Evolutionary conservation across 805 yeast species (phyloP).

Genomic region (Metschnikowia aberdeeniae): DNA sequence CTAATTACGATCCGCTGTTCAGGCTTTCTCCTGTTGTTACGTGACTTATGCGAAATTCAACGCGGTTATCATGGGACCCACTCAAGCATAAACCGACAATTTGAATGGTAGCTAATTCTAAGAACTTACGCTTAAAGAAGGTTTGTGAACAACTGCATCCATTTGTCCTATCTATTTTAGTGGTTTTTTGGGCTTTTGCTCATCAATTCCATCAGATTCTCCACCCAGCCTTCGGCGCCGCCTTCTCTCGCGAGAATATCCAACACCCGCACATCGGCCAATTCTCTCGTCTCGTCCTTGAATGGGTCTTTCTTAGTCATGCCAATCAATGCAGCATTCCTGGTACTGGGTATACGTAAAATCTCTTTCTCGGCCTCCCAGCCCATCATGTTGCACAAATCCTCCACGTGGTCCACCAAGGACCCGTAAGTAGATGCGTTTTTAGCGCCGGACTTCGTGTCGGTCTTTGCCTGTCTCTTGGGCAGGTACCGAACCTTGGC

Average conservation of each 20-base stretch:
- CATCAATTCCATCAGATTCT: constrained; percentile 68
- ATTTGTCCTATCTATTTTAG: constrained; percentile 20
- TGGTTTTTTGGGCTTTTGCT: constrained; percentile 71
- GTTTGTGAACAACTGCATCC: constrained; percentile 40
- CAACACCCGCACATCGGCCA: constrained; percentile 40
- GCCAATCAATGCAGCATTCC: constrained; percentile 89
- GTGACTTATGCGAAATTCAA: no score
- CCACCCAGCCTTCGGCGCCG: constrained; percentile 90
- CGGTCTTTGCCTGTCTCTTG: constrained; percentile 9
- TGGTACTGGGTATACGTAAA: constrained; percentile 88
- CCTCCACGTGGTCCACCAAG: constrained; percentile 79
- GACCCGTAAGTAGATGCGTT: constrained; percentile 72
- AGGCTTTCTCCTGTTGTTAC: no score
- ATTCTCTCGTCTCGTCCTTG: constrained; percentile 27
- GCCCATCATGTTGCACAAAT: constrained; percentile 62
- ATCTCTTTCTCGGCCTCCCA: constrained; percentile 85
- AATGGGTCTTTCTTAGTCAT: constrained; percentile 30
- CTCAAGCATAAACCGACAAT: constrained; percentile 21
- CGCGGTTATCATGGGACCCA: no score
- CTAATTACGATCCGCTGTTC: no score
- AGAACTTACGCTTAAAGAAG: constrained; percentile 26
- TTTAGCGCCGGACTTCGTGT: constrained; percentile 2
- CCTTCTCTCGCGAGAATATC: constrained; percentile 74
- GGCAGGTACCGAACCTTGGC: constrained; percentile 63
- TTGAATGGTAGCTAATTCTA: constrained; percentile 6